Percentiles rank a stretch among this genome's conserved stretches.
Conservation (phyloP, 2,329 filamentous ascomycete genomes). For the Macrophomina pseudophaseolina region DNA sequence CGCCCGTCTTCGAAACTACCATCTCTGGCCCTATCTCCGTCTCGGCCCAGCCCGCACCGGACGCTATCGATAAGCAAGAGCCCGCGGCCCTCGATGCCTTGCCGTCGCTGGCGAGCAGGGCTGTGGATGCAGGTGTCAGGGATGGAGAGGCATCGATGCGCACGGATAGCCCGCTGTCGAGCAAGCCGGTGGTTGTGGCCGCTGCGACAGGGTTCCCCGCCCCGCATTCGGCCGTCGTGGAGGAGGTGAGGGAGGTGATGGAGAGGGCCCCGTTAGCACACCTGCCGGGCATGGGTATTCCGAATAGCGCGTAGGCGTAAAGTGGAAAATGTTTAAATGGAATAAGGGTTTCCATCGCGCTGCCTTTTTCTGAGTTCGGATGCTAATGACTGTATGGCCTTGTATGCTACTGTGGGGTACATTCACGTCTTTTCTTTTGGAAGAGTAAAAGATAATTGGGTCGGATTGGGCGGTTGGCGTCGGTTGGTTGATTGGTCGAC, state of each 20-base stretch:
- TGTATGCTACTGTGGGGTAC: constrained; percentile 6
- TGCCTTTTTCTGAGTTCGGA: background rate
- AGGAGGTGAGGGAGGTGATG: constrained; percentile 8
- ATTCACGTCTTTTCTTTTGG: background rate
- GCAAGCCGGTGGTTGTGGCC: constrained; percentile 10
- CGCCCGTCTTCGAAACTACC: constrained; percentile 2
- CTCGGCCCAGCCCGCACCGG: background rate
- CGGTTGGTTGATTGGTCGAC: too few relatives aligned
- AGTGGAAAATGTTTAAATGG: too few relatives aligned
- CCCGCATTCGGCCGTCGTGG: constrained; percentile 9
- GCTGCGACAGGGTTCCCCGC: constrained; percentile 11
- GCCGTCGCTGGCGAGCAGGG: background rate
- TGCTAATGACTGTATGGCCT: constrained; percentile 20
- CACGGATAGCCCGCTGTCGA: constrained; percentile 18
- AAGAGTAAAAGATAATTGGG: background rate
- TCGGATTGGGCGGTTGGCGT: background rate
- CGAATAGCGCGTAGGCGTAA: constrained; percentile 10
- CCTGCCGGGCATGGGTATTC: constrained; percentile 24
- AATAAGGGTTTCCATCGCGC: too few relatives aligned
- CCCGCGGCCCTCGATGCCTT: background rate
- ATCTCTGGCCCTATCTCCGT: constrained; percentile 9
- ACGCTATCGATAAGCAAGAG: background rate
- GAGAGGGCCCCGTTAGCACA: constrained; percentile 19
- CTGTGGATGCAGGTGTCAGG: background rate
- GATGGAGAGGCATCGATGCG: background rate